A percentile compares a stretch with the other conserved stretches of the same genome.
These are phyloP conservation scores for Talaromyces nanjingensis DNA, from an alignment of 495 filamentous ascomycete species.

Conservation along the genomic window DNA sequence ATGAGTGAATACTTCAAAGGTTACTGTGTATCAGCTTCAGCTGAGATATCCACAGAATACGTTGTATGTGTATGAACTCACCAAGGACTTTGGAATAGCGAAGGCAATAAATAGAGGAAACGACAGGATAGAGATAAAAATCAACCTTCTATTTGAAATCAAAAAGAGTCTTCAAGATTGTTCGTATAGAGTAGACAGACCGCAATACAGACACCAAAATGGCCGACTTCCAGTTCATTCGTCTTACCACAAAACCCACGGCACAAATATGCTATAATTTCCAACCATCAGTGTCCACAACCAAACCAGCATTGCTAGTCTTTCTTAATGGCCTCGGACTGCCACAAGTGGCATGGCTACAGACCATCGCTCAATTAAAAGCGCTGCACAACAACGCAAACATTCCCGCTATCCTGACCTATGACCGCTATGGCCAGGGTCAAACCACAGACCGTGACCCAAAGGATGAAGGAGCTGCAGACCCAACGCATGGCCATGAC, in stretches of 20 bases:
- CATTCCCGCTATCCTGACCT: constrained; percentile 46
- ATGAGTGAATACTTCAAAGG: too few relatives aligned
- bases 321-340: constrained; percentile 57
- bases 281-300: constrained; percentile 10
- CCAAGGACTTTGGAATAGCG: not conserved
- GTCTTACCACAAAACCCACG: constrained; percentile 22
- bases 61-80: not conserved
- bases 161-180: not conserved
- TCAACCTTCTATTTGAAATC: not conserved
- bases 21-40: not conserved
- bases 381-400: constrained; percentile 16
- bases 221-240: constrained; percentile 12
- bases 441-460: constrained; percentile 48
- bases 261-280: constrained; percentile 23
- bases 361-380: constrained; percentile 36
- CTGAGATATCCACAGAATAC: not conserved
- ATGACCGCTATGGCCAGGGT: constrained; percentile 61
- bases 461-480: constrained; percentile 28
- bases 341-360: constrained; percentile 43
- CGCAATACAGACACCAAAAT: constrained; percentile 8
- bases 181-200: not conserved
- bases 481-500: constrained; percentile 47
- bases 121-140: not conserved
- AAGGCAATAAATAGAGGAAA: not conserved
- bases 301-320: constrained; percentile 38